Evolutionary conservation across 371 early-diverging fungal species (phyloP), one percentile per base, ranked within the genome.

Genomic region (Dichotomocladium elegans): DNA sequence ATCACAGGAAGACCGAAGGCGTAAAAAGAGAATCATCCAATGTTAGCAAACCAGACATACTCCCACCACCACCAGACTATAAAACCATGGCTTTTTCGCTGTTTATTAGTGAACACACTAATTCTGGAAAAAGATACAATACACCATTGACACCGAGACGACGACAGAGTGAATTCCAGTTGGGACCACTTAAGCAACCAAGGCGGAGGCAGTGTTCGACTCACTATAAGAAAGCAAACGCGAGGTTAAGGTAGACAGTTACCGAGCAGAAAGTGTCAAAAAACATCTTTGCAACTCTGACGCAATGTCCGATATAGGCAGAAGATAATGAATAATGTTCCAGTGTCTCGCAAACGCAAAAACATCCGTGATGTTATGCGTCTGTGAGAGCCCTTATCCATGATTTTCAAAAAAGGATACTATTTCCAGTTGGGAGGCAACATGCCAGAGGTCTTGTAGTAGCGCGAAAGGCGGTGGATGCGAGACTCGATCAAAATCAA

Each of bases 391-490:
- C n/a, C n/a, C n/a, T n/a, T n/a, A n/a, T n/a, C n/a, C n/a, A n/a
- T n/a, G n/a, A n/a, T n/a, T n/a, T 28, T 31, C 43, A 66, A 72
- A n/a, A 72, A 72, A 72, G 72, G 72, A 72, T 72, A 72, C 72
- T 96, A 97, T 80, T 96, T 98, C 99, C 99, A 99, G 89, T 88
- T 97, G 63, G 98, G 93, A 61, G 99, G 90, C 62, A 99, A 84
- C 80, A 92, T 90, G 64, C 98, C 98, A 67, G 88, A 83, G 70
- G 91, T 93, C 92, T 98, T 98, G 94, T 99, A 99, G 93, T 99
- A 99, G 71, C 99, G 94, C 64, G 95, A 91, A 63, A 99, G 90
- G 86, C 99, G 94, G 87, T 95, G 96, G 74, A 99, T 92, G 86
- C 99, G 90, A 60, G 99, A 96, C 81, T 99, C 99, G 63, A 96